A percentile compares a stretch with the other conserved stretches of the same genome.
Conservation (phyloP, 805 yeast genomes). For the Metschnikowia chrysomelidarum region DNA sequence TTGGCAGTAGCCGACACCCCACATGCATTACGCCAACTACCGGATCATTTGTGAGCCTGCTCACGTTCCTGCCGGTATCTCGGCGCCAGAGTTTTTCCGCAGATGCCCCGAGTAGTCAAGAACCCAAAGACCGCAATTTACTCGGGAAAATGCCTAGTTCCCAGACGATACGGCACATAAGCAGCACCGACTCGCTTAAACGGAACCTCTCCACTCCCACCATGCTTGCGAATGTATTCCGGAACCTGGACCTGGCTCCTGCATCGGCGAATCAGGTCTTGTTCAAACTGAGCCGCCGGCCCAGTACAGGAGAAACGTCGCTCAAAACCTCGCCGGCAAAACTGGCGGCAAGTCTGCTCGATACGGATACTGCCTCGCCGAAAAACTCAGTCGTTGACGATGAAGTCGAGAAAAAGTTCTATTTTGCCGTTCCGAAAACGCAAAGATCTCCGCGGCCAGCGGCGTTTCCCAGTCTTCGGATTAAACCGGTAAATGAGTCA, state of each 20-base stretch:
- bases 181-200: conserved; percentile 4
- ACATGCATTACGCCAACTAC: conserved; percentile 13
- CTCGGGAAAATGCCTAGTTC: conserved; percentile 3
- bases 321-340: conserved; percentile 1
- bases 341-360: conserved; percentile 1
- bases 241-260: conserved; percentile 4
- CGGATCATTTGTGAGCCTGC: conserved; percentile 9
- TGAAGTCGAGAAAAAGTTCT: conserved; percentile 2
- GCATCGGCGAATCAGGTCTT: conserved; percentile 1
- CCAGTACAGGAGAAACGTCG: conserved; percentile 1
- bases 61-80: conserved; percentile 13
- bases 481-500: neutral
- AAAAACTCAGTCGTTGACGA: neutral
- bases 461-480: conserved; percentile 4
- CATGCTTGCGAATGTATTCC: conserved; percentile 5
- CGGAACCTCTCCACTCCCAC: conserved; percentile 12
- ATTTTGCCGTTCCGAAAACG: neutral
- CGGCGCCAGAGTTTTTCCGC: conserved; percentile 15
- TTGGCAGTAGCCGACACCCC: no score
- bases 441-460: conserved; percentile 1
- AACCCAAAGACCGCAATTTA: neutral
- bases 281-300: conserved; percentile 8
- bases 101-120: neutral
- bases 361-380: conserved; percentile 4
- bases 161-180: conserved; percentile 1